Percentiles rank a stretch among this genome's conserved stretches.
Evolutionary conservation across 148 eudicot species (phyloP).

Genomic region (Nepenthes gracilis): DNA sequence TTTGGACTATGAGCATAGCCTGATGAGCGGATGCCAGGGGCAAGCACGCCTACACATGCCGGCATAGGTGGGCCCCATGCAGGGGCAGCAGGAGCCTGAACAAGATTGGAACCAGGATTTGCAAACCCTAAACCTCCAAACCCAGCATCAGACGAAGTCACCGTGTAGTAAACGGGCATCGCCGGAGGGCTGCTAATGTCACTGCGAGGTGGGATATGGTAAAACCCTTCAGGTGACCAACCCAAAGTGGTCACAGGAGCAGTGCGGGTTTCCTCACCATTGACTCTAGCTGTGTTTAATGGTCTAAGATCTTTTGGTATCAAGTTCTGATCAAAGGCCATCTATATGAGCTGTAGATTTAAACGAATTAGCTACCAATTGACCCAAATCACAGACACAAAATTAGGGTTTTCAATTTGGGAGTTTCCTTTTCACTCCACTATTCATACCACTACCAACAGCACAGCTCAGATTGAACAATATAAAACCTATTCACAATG

Average conservation of each 20-base stretch:
- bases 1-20: conserved; percentile 23
- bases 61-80: conserved; percentile 47
- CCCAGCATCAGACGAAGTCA: conserved; percentile 27
- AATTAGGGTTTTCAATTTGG: conserved; percentile 12
- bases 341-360: conserved; percentile 5
- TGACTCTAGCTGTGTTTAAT: conserved; percentile 27
- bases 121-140: conserved; percentile 40
- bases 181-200: conserved; percentile 35
- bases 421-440: background rate
- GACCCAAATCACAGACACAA: background rate
- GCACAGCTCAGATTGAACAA: background rate
- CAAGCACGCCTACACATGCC: conserved; percentile 12
- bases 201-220: conserved; percentile 18
- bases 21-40: conserved; percentile 6
- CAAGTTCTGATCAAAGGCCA: conserved; percentile 72
- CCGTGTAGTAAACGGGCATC: conserved; percentile 31
- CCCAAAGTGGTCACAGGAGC: conserved; percentile 29
- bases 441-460: background rate
- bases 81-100: conserved; percentile 15
- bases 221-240: conserved; percentile 30
- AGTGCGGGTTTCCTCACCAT: conserved; percentile 53
- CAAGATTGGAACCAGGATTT: conserved; percentile 14
- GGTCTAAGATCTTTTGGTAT: conserved; percentile 55
- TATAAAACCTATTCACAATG: background rate
- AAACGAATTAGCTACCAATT: background rate